A percentile compares a stretch with the other conserved stretches of the same genome.
Evolutionary conservation across 768 basidiomycete species (phyloP).

Genomic region (Trametes maxima): DNA sequence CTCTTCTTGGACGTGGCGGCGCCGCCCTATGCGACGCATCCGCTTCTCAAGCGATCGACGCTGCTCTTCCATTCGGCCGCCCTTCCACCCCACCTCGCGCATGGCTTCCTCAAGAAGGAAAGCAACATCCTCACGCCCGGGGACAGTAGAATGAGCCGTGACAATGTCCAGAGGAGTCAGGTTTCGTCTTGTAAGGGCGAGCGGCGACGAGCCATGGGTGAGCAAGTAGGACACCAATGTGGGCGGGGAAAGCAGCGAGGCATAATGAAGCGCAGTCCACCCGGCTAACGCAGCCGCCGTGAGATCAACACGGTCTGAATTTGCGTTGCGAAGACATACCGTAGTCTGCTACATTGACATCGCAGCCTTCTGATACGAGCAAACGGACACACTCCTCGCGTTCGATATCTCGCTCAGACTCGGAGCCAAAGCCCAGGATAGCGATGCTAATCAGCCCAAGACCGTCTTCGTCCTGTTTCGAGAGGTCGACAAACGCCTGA

Average conservation of each 20-base stretch:
- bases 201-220: conserved; percentile 88
- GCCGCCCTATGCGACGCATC: conserved; percentile 53
- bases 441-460: conserved; percentile 75
- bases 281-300: conserved; percentile 56
- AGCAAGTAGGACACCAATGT: conserved; percentile 91
- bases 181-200: conserved; percentile 73
- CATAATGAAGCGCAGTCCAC: conserved; percentile 95
- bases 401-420: conserved; percentile 83
- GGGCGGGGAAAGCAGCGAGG: conserved; percentile 84
- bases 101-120: conserved; percentile 88
- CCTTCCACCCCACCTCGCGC: conserved; percentile 82
- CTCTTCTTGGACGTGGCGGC: conserved; percentile 57
- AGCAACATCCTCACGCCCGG: conserved; percentile 83
- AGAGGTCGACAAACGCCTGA: conserved; percentile 68
- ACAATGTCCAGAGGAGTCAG: conserved; percentile 90
- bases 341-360: conserved; percentile 61
- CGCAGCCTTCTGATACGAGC: conserved; percentile 77
- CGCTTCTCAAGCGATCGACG: conserved; percentile 62
- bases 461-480: conserved; percentile 81
- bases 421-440: conserved; percentile 82
- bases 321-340: conserved; percentile 43
- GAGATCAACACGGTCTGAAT: not conserved
- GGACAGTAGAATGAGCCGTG: conserved; percentile 77
- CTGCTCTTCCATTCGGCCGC: conserved; percentile 72
- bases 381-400: conserved; percentile 87